Conservation (phyloP, 2,329 filamentous ascomycete genomes). For the Pseudofabraea citricarpa region DNA sequence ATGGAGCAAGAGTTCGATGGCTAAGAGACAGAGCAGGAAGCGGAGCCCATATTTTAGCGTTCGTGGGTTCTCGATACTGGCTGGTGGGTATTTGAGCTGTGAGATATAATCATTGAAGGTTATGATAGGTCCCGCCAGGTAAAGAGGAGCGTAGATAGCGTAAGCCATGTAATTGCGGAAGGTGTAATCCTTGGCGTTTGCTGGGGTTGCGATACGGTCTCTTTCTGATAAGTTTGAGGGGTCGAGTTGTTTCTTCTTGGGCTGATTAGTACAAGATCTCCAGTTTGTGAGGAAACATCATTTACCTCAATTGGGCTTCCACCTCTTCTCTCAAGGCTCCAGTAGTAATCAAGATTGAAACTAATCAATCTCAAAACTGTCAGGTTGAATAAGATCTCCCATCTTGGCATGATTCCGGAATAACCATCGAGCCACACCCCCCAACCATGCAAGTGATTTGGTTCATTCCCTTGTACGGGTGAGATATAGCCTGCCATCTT, state of each 20-base stretch:
- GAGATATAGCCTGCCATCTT: conserved; percentile 52
- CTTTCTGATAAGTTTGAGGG: conserved; percentile 80
- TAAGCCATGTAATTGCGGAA: conserved; percentile 90
- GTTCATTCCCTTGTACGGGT: conserved; percentile 8
- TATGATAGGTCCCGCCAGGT: conserved; percentile 86
- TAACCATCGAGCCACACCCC: conserved; percentile 72
- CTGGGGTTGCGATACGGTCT: conserved; percentile 76
- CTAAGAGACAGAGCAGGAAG: conserved; percentile 72
- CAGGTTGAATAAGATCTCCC: conserved; percentile 98
- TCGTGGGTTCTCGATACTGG: conserved; percentile 64
- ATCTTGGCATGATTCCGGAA: conserved; percentile 79
- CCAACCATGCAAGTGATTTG: conserved; percentile 35
- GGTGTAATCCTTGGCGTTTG: conserved; percentile 63
- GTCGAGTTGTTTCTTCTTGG: conserved; percentile 97
- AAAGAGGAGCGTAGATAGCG: conserved; percentile 85
- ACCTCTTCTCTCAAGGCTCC: conserved; percentile 65
- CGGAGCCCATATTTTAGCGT: conserved; percentile 79
- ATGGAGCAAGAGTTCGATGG: conserved; percentile 89
- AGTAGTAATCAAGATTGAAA: conserved; percentile 96
- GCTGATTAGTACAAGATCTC: conserved; percentile 51
- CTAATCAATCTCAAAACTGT: conserved; percentile 89
- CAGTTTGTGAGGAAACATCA: not conserved
- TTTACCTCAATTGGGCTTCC: conserved; percentile 75
- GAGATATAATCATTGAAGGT: conserved; percentile 98
- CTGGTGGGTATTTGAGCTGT: conserved; percentile 69